A percentile compares a stretch with the other conserved stretches of the same genome.
phyloP scores from a whole-genome alignment of 2,329 filamentous ascomycete species.

The Ophiostoma australiae region DNA sequence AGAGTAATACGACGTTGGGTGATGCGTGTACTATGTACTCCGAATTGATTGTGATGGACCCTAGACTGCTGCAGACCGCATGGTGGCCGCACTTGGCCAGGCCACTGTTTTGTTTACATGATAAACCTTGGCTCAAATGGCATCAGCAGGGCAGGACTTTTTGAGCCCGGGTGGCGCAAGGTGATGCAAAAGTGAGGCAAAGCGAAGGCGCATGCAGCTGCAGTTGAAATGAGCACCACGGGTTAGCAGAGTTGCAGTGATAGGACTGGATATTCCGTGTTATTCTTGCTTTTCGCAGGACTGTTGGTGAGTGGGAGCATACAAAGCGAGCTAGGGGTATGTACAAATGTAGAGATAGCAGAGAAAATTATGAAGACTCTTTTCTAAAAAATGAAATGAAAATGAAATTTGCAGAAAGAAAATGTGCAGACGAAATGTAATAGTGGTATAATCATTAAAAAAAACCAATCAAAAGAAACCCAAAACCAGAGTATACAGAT shows the following conservation, averaged over 20 bases:
- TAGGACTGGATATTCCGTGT: neutral
- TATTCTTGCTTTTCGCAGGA: neutral
- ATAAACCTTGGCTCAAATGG: neutral
- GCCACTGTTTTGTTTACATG: neutral
- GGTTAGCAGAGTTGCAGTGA: constrained; percentile 7
- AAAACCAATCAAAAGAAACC: neutral
- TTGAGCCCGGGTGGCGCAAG: neutral
- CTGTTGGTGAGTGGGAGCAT: neutral
- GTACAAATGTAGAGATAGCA: neutral
- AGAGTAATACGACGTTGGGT: constrained; percentile 2
- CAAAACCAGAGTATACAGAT: neutral
- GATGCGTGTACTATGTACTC: neutral
- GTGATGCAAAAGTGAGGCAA: constrained; percentile 3
- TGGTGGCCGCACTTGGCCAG: neutral
- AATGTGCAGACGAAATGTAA: neutral
- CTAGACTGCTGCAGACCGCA: neutral
- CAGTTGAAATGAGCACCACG: constrained; percentile 3
- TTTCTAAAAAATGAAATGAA: too few relatives aligned
- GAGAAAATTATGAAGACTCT: neutral
- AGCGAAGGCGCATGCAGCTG: neutral
- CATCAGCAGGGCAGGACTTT: neutral
- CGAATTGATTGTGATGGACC: neutral
- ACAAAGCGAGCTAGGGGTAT: neutral
- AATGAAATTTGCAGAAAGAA: neutral
- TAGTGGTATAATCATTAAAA: neutral